Evolutionary conservation across 768 basidiomycete species (phyloP), one percentile per base, ranked within the genome.

Genomic region (Termitomyces sp.): DNA sequence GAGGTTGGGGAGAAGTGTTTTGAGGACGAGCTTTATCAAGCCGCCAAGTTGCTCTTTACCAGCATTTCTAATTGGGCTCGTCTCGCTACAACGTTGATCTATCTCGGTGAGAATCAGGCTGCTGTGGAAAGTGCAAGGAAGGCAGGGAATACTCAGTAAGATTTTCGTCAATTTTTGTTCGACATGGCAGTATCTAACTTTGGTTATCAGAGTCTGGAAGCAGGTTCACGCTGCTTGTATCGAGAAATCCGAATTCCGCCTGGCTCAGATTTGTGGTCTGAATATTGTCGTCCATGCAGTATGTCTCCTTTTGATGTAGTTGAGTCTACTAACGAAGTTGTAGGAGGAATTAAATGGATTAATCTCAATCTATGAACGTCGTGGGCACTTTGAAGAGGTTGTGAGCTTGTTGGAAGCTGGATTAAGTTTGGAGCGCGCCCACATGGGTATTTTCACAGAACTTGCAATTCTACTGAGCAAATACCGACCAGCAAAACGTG

Each of bases 61-160:
- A 96, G 94, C 76, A 99, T 99, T 69, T 96, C 94, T 1, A 99
- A 99, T 77, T 99, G 96, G 95, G 97, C 97, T 48, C 86, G 97
- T 62, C 80, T 99, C 63, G 97, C 97, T 0, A 99, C 97, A 2
- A 99, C 97, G 9, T 85, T 98, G 69, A 98, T 99, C 71, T 99
- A 99, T 76, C 84, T 99, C 47, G 93, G 94, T 45, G 96, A 99
- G 77, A 97, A 98, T 72, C 97, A 98, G 73, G 86, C 94, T 54
- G 97, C 97, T 25, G 97, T 99, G 11, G 97, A 99, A 76, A 97
- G 96, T 66, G 97, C 97, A n/a, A 83, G 97, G 59, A 99, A 99
- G 73, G 97, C 97, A 14, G 97, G 97, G 11, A 98, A 98, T 70
- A 99, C 97, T 5, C 96, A 98, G 93, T 94, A 89, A 79, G 32